Evolutionary conservation across 371 early-diverging fungal species (phyloP), one percentile per base, ranked within the genome.

Genomic region (Zychaea mexicana): DNA sequence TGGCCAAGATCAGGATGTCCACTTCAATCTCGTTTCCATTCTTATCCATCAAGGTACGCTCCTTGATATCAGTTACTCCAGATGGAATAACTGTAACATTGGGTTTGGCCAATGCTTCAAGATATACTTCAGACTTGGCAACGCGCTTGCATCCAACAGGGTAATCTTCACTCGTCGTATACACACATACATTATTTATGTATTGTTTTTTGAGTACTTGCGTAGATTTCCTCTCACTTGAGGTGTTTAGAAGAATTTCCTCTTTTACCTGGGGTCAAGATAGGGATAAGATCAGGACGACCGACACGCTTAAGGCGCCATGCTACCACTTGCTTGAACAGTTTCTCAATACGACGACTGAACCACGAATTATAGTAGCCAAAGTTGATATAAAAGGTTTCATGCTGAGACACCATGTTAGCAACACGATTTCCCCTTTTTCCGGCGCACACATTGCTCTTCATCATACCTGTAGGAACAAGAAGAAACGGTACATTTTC

Each of bases 1-100:
- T 90, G 1, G 90, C 90, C n/a, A 86, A 61, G 30, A 86, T 67
- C 57, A 89, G 52, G 3, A 76, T 77, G 64, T 89, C 90, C 1
- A 85, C 75, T 42, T 81, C 77, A 38, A 64, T 68, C 8, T 59
- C 32, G 10, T 71, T 61, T 6, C 85, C 86, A 62, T 79, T 74
- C 8, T 52, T 57, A 36, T 74, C 69, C 0, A 63, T 65, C 53
- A 87, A 62, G 0, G 76, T 82, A 32, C 70, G 64, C 21, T 74
- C 78, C 62, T 79, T 69, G 55, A 88, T 63, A 12, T 47, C 49
- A 7, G 47, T 30, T 28, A 90, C 81, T 5, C 77, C 65, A 21
- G 70, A 73, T 5, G 69, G 65, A 24, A 77, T 70, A 10, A 88
- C 71, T 2, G 71, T 74, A 28, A 83, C 81, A 38, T 86, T 79